Evolutionary conservation across 805 yeast species (phyloP).

Genomic region (Cyberlindnera euphorbiiphila): DNA sequence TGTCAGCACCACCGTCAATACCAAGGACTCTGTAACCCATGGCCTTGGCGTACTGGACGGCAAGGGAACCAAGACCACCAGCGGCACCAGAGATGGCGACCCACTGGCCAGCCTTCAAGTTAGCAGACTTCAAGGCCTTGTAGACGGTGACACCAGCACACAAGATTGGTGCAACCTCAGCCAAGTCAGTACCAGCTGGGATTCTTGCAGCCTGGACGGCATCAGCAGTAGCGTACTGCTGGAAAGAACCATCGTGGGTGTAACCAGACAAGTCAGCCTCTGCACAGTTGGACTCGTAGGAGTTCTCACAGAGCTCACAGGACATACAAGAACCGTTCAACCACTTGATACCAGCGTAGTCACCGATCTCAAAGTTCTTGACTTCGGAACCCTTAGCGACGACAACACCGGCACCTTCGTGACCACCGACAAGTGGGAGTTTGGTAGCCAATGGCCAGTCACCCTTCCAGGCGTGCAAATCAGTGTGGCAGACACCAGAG

Average conservation of each 20-base stretch:
- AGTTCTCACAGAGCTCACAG: constrained; percentile 60
- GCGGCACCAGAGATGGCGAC: constrained; percentile 76
- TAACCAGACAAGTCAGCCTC: constrained; percentile 65
- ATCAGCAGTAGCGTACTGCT: constrained; percentile 63
- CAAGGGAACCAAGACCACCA: constrained; percentile 79
- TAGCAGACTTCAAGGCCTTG: constrained; percentile 63
- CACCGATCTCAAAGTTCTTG: constrained; percentile 60
- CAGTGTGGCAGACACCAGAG: constrained; percentile 75
- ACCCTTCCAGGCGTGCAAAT: constrained; percentile 56
- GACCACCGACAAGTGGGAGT: constrained; percentile 69
- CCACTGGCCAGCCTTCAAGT: constrained; percentile 64
- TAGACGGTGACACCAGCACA: constrained; percentile 51
- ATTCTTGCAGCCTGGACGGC: constrained; percentile 62
- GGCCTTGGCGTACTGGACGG: constrained; percentile 73
- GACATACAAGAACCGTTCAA: constrained; percentile 64
- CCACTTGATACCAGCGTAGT: constrained; percentile 68
- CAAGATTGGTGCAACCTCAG: constrained; percentile 50
- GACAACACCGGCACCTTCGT: constrained; percentile 72
- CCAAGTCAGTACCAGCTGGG: constrained; percentile 56
- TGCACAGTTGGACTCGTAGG: constrained; percentile 64
- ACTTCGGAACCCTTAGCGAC: constrained; percentile 62
- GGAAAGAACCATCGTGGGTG: constrained; percentile 45
- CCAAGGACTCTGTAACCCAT: constrained; percentile 73
- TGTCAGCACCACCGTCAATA: constrained; percentile 74
- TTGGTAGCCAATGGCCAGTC: constrained; percentile 45